Percentiles rank a stretch among this genome's conserved stretches.
phyloP scores from a whole-genome alignment of 345 rosid genomes.

The Populus euphratica region DNA sequence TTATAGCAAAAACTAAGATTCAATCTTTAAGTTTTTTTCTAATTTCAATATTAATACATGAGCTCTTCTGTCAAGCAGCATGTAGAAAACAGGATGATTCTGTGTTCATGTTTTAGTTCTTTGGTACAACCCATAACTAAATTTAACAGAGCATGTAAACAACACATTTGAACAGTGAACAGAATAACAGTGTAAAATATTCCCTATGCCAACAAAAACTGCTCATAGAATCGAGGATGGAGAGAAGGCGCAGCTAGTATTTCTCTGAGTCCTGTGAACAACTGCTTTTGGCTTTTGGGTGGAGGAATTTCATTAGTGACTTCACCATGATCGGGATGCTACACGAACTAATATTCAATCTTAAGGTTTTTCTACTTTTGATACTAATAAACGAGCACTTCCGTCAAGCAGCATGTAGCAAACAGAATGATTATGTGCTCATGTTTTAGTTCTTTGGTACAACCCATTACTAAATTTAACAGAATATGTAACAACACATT shows the following conservation, averaged over 20 bases:
- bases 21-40: no score
- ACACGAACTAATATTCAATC: no score
- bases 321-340: no score
- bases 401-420: background rate
- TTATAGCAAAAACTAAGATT: no score
- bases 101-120: background rate
- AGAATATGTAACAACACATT: background rate
- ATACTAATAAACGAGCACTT: background rate
- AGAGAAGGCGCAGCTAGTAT: background rate
- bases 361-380: background rate
- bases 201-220: background rate
- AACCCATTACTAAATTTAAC: background rate
- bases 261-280: no score
- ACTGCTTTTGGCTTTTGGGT: no score
- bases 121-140: background rate
- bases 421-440: background rate
- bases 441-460: background rate
- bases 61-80: background rate
- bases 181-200: background rate
- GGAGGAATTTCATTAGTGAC: no score
- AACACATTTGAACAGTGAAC: background rate
- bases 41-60: background rate
- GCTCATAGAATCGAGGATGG: background rate
- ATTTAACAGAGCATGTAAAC: background rate
- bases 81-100: background rate